A percentile compares a stretch with the other conserved stretches of the same genome.
Evolutionary conservation across 768 basidiomycete species (phyloP).

Genomic region (Psilocybe azurescens): DNA sequence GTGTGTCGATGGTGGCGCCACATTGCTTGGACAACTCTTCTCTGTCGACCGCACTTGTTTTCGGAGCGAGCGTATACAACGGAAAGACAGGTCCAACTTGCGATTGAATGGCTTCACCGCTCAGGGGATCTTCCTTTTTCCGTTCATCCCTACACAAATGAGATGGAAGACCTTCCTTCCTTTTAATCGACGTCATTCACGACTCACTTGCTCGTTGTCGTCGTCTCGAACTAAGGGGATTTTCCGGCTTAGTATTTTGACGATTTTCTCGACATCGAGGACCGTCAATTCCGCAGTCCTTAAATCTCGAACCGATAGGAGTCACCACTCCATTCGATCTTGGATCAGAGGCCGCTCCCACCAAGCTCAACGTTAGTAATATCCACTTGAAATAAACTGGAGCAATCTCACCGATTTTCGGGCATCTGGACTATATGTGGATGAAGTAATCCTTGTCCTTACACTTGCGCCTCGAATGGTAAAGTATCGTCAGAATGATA

Average conservation of each 20-base stretch:
- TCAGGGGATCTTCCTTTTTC: background rate
- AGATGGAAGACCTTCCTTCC: background rate
- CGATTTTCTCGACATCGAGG: background rate
- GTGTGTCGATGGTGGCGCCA: conserved; percentile 11
- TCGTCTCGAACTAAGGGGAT: background rate
- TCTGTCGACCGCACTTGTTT: background rate
- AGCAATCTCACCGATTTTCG: background rate
- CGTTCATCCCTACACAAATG: background rate
- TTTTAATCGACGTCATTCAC: background rate
- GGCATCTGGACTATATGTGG: background rate
- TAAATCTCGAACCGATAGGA: background rate
- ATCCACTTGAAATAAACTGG: background rate
- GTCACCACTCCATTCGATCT: background rate
- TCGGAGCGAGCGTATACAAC: background rate
- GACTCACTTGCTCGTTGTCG: background rate
- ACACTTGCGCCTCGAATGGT: background rate
- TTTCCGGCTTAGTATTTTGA: background rate
- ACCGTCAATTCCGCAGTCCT: background rate
- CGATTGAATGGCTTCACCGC: conserved; percentile 1
- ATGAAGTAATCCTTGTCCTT: background rate
- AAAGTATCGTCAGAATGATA: background rate
- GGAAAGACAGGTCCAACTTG: background rate
- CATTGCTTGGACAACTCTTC: conserved; percentile 3
- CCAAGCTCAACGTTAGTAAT: background rate
- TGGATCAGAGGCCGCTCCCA: background rate